Base-by-base conservation (phyloP, 306 rosid species). In the Morella rubra region DNA sequence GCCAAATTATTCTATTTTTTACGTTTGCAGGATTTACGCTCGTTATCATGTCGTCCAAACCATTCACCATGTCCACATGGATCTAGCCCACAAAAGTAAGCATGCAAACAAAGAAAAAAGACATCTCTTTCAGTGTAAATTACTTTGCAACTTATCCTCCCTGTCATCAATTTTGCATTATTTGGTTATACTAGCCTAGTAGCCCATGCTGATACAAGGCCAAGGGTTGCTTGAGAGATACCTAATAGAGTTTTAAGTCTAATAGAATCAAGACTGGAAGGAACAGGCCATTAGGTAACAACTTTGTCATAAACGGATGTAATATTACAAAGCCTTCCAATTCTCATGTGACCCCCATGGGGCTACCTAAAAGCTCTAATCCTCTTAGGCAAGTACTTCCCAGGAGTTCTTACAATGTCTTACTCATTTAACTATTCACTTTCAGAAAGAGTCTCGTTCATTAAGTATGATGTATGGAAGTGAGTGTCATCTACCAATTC, bases 261-360 rank as follows among this genome's bases (percentile, higher is more conserved):
- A 2, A 32, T 32, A 32, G 37, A 32, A 32, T 32, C 37, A 32
- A 32, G 37, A 32, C 37, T 3, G 37, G 37, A 32, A 32, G 37
- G 37, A 0, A 32, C 37, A 32, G 37, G 37, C 37, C 37, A 32
- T 32, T 32, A 32, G 37, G 37, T 32, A 52, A 52, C 18, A 52
- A 16, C 20, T 52, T 52, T 14, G 18, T 52, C 16, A 52, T 14
- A 52, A 8, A 52, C 73, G 73, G 65, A 65, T 8, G 8, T 55
- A 62, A 32, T n/a, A 50, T 7, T 24, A 53, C 1, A 4, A 16
- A 12, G 3, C 49, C 55, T 79, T 52, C 22, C 32, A 72, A 52
- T 32, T 9, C 80, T 27, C 50, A 67, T 27, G 14, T 69, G 58
- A 53, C 72, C 60, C 72, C 52, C 80, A 70, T 44, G 13, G 79